A percentile compares a stretch with the other conserved stretches of the same genome.
Conservation (phyloP, 2,329 filamentous ascomycete species). For the Chaetomium strumarium region DNA sequence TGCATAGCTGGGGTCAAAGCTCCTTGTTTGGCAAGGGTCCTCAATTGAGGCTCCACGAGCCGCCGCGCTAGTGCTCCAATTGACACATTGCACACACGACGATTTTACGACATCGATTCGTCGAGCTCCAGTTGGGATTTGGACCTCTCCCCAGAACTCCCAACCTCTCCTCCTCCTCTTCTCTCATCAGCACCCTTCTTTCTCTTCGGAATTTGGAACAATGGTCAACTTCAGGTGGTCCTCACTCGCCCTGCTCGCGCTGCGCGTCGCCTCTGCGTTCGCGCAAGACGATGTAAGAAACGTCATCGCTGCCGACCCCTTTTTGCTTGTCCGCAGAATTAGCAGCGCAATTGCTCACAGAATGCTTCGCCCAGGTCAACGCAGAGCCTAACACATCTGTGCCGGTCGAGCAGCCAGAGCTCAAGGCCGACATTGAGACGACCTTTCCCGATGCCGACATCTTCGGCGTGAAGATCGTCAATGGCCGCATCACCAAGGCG, state of each 20-base stretch:
- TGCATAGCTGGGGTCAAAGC: conserved; percentile 19
- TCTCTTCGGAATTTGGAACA: conserved; percentile 28
- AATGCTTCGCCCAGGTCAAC: conserved; percentile 14
- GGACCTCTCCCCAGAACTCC: conserved; percentile 9
- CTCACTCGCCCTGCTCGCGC: conserved; percentile 64
- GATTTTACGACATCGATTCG: conserved; percentile 15
- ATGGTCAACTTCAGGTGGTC: conserved; percentile 74
- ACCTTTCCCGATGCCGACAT: conserved; percentile 68
- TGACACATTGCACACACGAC: conserved; percentile 28
- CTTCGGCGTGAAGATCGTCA: conserved; percentile 93
- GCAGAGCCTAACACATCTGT: conserved; percentile 22
- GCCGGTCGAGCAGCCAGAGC: conserved; percentile 33
- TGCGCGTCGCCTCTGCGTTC: conserved; percentile 60
- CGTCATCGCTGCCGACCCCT: conserved; percentile 23
- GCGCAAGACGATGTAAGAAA: conserved; percentile 54
- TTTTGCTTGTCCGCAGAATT: background rate
- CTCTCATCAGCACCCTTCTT: conserved; percentile 10
- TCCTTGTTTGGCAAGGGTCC: background rate
- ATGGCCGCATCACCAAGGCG: conserved; percentile 78
- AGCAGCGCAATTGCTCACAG: conserved; percentile 1
- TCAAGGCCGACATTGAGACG: conserved; percentile 60
- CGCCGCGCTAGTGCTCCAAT: conserved; percentile 7
- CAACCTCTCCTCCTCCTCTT: conserved; percentile 10
- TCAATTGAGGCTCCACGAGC: background rate
- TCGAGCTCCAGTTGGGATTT: conserved; percentile 12